These are phyloP conservation scores for Psophocarpus tetragonolobus DNA, from an alignment of 306 rosid species.

Conservation along the genomic window DNA sequence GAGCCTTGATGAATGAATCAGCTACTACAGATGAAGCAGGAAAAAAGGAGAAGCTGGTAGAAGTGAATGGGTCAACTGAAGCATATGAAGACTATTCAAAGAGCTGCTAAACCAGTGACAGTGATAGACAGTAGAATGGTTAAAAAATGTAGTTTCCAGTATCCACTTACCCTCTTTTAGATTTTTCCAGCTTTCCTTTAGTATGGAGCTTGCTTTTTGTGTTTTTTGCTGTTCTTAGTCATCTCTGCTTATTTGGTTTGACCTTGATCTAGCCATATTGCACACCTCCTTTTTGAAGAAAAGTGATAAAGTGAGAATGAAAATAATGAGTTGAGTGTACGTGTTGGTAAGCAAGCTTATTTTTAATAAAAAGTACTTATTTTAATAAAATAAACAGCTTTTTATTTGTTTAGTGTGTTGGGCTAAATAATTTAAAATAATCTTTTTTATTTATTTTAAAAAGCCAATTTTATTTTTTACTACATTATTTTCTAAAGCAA, in stretches of 20 bases:
- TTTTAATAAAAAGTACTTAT: too few relatives aligned
- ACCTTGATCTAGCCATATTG: neutral
- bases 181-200: conserved; percentile 1
- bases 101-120: conserved; percentile 22
- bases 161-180: neutral
- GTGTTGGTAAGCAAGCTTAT: too few relatives aligned
- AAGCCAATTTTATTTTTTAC: too few relatives aligned
- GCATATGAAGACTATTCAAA: conserved; percentile 38
- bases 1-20: conserved; percentile 28
- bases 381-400: too few relatives aligned
- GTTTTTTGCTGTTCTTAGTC: neutral
- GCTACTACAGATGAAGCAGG: conserved; percentile 33
- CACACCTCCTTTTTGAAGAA: neutral
- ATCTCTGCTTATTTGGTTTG: neutral
- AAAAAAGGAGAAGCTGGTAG: conserved; percentile 15
- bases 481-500: too few relatives aligned
- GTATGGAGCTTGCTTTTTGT: conserved; percentile 21
- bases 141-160: neutral
- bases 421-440: too few relatives aligned
- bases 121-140: neutral
- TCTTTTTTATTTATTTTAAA: too few relatives aligned
- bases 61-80: conserved; percentile 30
- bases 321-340: neutral
- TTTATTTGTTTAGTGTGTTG: too few relatives aligned
- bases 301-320: neutral